Evolutionary conservation across 495 filamentous ascomycete genomes (phyloP).

Genomic region (Rhypophila decipiens): DNA sequence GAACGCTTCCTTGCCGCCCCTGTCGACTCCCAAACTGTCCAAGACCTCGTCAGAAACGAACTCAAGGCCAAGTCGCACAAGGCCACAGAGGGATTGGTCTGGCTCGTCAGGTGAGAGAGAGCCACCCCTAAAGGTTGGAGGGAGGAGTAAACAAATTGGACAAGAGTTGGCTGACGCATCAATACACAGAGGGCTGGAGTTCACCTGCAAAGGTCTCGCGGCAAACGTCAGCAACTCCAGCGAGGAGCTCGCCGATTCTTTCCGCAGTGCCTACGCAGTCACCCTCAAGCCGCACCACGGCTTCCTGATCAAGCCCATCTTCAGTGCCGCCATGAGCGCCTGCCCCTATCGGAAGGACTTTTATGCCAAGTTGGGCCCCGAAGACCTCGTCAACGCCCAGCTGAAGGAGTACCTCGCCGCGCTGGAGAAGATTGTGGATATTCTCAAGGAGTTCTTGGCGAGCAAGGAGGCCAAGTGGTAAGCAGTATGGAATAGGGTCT

Average conservation of each 20-base stretch:
- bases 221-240: slow-evolving; percentile 59
- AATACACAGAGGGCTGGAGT: slow-evolving; percentile 70
- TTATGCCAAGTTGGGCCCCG: slow-evolving; percentile 73
- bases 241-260: slow-evolving; percentile 77
- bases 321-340: slow-evolving; percentile 84
- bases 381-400: slow-evolving; percentile 52
- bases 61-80: slow-evolving; percentile 77
- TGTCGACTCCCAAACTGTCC: slow-evolving; percentile 67
- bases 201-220: slow-evolving; percentile 78
- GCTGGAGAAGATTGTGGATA: slow-evolving; percentile 65
- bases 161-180: slow-evolving; percentile 5
- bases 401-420: slow-evolving; percentile 64
- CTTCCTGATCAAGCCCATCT: slow-evolving; percentile 80
- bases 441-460: slow-evolving; percentile 67
- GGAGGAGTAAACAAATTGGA: background rate
- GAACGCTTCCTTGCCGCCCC: slow-evolving; percentile 75
- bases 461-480: slow-evolving; percentile 69
- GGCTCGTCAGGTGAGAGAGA: slow-evolving; percentile 71
- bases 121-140: background rate
- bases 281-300: slow-evolving; percentile 90
- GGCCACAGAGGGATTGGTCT: slow-evolving; percentile 83
- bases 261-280: slow-evolving; percentile 72
- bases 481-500: background rate
- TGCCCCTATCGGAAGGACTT: slow-evolving; percentile 90
- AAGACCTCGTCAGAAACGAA: slow-evolving; percentile 79